phyloP scores from a whole-genome alignment of 2,329 filamentous ascomycete genomes.

The Trichoderma brevicompactum region DNA sequence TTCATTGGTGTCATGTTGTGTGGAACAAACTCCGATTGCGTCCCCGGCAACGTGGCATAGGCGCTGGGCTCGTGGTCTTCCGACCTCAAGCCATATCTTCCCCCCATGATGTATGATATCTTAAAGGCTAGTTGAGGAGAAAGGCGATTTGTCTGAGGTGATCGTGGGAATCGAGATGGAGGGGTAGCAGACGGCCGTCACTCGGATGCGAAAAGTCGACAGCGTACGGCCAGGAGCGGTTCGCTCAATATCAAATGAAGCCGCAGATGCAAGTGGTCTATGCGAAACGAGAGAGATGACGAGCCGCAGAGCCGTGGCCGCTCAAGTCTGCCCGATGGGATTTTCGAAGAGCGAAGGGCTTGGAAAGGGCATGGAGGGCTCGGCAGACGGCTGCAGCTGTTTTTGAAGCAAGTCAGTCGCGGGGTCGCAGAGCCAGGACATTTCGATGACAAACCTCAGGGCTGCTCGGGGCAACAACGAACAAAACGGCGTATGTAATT shows the following conservation, averaged over 20 bases:
- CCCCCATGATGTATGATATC: slow-evolving; percentile 35
- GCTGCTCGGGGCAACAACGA: too few species aligned
- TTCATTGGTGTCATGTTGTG: slow-evolving; percentile 43
- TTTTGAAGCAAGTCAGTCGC: slow-evolving; percentile 11
- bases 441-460: slow-evolving; percentile 14
- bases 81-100: slow-evolving; percentile 38
- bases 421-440: neutral
- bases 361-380: slow-evolving; percentile 16
- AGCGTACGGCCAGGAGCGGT: neutral
- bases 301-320: slow-evolving; percentile 1
- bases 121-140: neutral
- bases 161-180: slow-evolving; percentile 14
- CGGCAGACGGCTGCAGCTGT: slow-evolving; percentile 16
- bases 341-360: neutral
- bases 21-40: slow-evolving; percentile 37
- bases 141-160: neutral
- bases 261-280: neutral
- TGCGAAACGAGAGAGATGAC: neutral
- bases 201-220: neutral
- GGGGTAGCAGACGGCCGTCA: slow-evolving; percentile 10
- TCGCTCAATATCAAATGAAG: neutral
- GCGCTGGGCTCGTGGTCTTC: slow-evolving; percentile 37
- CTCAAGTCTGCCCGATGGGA: neutral
- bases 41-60: slow-evolving; percentile 43
- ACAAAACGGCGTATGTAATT: slow-evolving; percentile 13